Evolutionary conservation across 768 basidiomycete genomes (phyloP).

Genomic region (Lepiota venenata): DNA sequence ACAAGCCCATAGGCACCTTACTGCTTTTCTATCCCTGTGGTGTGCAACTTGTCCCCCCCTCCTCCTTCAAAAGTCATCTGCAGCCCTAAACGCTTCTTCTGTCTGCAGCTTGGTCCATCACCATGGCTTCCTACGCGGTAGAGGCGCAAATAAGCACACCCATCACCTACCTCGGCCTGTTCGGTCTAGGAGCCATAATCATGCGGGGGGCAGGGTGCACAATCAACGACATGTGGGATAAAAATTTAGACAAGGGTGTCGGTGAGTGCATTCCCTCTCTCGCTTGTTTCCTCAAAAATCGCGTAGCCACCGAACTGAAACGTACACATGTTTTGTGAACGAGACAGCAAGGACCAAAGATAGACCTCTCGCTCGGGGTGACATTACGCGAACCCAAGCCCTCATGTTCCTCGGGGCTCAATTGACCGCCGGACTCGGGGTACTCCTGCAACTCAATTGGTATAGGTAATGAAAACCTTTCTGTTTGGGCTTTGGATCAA

Average conservation of each 20-base stretch:
- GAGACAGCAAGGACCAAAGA: constrained; percentile 76
- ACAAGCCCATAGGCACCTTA: constrained; percentile 95
- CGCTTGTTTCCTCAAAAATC: not conserved
- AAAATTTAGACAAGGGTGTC: constrained; percentile 85
- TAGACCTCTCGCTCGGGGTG: constrained; percentile 85
- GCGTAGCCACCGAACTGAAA: too few species aligned
- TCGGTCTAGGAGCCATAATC: constrained; percentile 86
- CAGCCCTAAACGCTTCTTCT: constrained; percentile 3
- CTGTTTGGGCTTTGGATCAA: not conserved
- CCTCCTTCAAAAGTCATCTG: not conserved
- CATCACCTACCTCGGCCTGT: constrained; percentile 74
- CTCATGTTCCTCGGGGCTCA: constrained; percentile 80
- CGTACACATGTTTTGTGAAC: too few species aligned
- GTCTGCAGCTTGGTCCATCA: constrained; percentile 92
- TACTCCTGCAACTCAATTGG: constrained; percentile 89
- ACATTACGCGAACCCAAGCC: constrained; percentile 73
- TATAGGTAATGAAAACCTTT: constrained; percentile 68
- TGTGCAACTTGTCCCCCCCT: constrained; percentile 27
- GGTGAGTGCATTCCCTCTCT: constrained; percentile 43
- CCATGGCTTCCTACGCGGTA: constrained; percentile 88
- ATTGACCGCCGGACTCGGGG: constrained; percentile 76
- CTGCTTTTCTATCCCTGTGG: constrained; percentile 94
- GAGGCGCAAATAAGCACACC: constrained; percentile 65
- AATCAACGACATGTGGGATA: constrained; percentile 99
- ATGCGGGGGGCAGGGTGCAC: constrained; percentile 99